These are phyloP conservation scores for Chlorokybus atmophyticus DNA, from an alignment of 139 green algal genomes.

Conservation along the genomic window DNA sequence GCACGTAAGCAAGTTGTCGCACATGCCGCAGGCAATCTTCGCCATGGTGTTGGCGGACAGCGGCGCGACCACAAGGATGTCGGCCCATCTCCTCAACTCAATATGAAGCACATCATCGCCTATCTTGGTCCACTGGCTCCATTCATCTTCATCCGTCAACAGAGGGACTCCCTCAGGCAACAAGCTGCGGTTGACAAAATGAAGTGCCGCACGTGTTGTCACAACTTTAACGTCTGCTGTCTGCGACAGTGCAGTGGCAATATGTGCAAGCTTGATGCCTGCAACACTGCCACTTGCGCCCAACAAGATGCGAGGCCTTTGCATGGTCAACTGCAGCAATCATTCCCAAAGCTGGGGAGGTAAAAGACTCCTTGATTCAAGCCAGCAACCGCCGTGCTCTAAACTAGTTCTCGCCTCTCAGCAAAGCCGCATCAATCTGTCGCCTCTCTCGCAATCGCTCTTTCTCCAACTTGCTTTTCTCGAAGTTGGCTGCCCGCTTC, in stretches of 20 bases:
- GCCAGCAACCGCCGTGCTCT: too few species aligned
- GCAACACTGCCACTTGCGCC: slow-evolving; percentile 21
- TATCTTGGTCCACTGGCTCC: slow-evolving; percentile 16
- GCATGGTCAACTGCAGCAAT: too few species aligned
- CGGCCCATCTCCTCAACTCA: slow-evolving; percentile 77
- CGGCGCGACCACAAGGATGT: slow-evolving; percentile 79
- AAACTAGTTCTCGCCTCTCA: too few species aligned
- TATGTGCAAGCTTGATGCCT: slow-evolving; percentile 11
- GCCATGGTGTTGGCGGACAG: slow-evolving; percentile 87
- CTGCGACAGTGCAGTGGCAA: not conserved
- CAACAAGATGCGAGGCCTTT: slow-evolving; percentile 20
- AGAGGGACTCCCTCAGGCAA: slow-evolving; percentile 13
- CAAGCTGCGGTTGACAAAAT: slow-evolving; percentile 14
- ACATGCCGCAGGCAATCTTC: slow-evolving; percentile 62
- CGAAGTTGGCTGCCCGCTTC: too few species aligned
- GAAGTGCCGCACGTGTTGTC: slow-evolving; percentile 12
- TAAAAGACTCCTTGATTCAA: too few species aligned
- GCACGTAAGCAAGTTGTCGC: slow-evolving; percentile 89
- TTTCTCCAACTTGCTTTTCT: too few species aligned
- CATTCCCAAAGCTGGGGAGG: too few species aligned
- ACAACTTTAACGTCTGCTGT: not conserved
- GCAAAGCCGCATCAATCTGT: too few species aligned
- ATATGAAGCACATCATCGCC: slow-evolving; percentile 75
- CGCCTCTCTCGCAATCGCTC: too few species aligned
- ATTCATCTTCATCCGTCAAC: slow-evolving; percentile 25